These are phyloP conservation scores for Xanthoconium separans DNA, from an alignment of 1,284 basidiomycete genomes.

Conservation along the genomic window DNA sequence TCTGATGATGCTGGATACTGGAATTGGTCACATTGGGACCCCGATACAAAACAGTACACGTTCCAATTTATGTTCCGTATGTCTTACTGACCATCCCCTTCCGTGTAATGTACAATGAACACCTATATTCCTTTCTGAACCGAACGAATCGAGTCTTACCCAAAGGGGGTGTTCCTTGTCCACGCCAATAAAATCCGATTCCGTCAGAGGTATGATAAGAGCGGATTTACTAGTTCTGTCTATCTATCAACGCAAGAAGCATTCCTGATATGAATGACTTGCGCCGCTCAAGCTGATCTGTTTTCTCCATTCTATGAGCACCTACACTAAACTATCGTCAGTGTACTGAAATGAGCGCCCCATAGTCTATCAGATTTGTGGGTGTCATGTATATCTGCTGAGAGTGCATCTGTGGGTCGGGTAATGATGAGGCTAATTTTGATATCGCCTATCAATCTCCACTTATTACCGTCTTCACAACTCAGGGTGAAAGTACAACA, in stretches of 20 bases:
- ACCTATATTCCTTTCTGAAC: neutral
- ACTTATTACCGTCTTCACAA: conserved; percentile 7
- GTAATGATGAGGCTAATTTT: neutral
- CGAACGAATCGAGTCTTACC: neutral
- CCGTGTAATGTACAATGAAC: conserved; percentile 21
- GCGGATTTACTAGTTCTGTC: neutral
- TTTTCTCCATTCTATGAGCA: neutral
- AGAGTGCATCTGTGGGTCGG: neutral
- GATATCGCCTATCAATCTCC: conserved; percentile 17
- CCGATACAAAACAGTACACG: conserved; percentile 93
- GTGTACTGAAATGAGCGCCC: no score
- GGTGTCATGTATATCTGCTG: neutral
- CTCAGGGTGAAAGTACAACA: conserved; percentile 5
- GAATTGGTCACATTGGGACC: conserved; percentile 98
- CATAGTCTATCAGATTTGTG: no score
- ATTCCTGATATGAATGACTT: conserved; percentile 11
- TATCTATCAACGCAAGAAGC: conserved; percentile 2
- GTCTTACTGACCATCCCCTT: conserved; percentile 29
- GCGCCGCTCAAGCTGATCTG: conserved; percentile 6
- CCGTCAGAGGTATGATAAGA: conserved; percentile 9
- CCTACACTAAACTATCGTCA: neutral
- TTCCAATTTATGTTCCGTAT: conserved; percentile 93
- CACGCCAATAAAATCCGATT: neutral
- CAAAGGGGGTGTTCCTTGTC: conserved; percentile 1
- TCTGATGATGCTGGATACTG: conserved; percentile 85